These are phyloP conservation scores for Acorus gramineus DNA, from an alignment of 106 monocot species.

Conservation along the genomic window DNA sequence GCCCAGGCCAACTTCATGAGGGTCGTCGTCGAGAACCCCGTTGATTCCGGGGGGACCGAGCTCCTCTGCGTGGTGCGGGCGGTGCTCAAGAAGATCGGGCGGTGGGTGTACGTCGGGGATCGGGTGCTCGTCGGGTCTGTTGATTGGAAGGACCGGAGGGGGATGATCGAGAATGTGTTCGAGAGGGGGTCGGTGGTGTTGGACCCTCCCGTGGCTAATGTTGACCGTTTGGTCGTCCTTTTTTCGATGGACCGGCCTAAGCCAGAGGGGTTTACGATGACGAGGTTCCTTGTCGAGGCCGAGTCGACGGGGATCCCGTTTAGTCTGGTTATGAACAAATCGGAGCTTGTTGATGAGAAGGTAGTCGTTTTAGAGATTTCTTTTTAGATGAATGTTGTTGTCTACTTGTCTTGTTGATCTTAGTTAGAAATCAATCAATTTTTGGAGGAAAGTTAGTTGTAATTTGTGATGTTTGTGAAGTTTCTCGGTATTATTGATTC, in stretches of 20 bases:
- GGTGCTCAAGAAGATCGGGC: slow-evolving; percentile 79
- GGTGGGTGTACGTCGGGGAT: slow-evolving; percentile 83
- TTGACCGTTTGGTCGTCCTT: slow-evolving; percentile 61
- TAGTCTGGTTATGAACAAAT: slow-evolving; percentile 66
- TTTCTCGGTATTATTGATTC: too few relatives aligned
- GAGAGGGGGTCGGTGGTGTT: slow-evolving; percentile 46
- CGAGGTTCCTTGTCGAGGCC: slow-evolving; percentile 90
- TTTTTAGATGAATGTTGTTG: too few relatives aligned
- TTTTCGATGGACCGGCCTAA: slow-evolving; percentile 74
- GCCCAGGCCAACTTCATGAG: slow-evolving; percentile 96
- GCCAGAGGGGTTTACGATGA: slow-evolving; percentile 61
- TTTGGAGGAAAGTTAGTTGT: too few relatives aligned
- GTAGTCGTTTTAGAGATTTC: slow-evolving; percentile 14
- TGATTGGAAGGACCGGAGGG: slow-evolving; percentile 72
- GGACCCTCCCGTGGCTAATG: slow-evolving; percentile 87
- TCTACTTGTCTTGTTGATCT: too few relatives aligned
- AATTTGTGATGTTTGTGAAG: too few relatives aligned
- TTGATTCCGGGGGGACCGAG: slow-evolving; percentile 29
- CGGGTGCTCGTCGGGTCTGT: slow-evolving; percentile 65
- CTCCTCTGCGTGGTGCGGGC: slow-evolving; percentile 81
- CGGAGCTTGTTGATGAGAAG: slow-evolving; percentile 61
- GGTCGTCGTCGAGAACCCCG: slow-evolving; percentile 41
- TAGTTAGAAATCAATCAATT: too few relatives aligned
- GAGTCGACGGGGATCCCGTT: slow-evolving; percentile 78
- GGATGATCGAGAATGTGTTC: slow-evolving; percentile 80